A percentile compares a stretch with the other conserved stretches of the same genome.
Conservation (phyloP, 768 basidiomycete genomes). For the Amanita polypyramis region DNA sequence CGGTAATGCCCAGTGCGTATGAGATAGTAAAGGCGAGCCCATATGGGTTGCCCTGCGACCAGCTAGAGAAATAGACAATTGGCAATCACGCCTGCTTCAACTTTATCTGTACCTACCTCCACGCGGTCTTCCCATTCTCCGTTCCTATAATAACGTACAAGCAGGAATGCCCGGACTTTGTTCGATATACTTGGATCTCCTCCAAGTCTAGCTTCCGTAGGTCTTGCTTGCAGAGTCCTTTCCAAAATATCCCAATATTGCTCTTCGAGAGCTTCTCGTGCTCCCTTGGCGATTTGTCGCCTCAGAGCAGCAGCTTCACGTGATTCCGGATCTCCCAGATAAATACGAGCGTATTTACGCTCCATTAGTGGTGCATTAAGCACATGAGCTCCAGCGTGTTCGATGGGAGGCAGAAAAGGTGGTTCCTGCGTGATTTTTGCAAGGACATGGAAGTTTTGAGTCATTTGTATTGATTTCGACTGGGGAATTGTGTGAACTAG, state of each 20-base stretch:
- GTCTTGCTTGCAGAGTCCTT: slow-evolving; percentile 69
- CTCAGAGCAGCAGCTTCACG: slow-evolving; percentile 59
- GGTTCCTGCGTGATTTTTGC: slow-evolving; percentile 71
- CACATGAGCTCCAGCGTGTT: slow-evolving; percentile 75
- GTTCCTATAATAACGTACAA: slow-evolving; percentile 67
- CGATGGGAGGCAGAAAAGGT: slow-evolving; percentile 61
- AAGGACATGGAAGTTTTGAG: slow-evolving; percentile 64
- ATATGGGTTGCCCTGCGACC: slow-evolving; percentile 79
- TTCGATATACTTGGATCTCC: slow-evolving; percentile 87
- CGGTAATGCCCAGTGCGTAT: slow-evolving; percentile 74
- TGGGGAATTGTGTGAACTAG: slow-evolving; percentile 13
- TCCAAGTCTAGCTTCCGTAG: slow-evolving; percentile 78
- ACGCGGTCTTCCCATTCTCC: slow-evolving; percentile 85
- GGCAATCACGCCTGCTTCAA: not conserved
- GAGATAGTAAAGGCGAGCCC: slow-evolving; percentile 92
- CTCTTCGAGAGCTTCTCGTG: slow-evolving; percentile 74
- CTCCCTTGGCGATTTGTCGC: slow-evolving; percentile 67
- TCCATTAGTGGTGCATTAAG: slow-evolving; percentile 73
- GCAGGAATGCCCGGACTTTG: slow-evolving; percentile 80
- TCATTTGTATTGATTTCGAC: slow-evolving; percentile 47
- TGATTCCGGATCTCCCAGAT: slow-evolving; percentile 57
- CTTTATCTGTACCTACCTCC: slow-evolving; percentile 45
- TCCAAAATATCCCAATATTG: slow-evolving; percentile 84
- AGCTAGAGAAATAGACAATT: slow-evolving; percentile 33
- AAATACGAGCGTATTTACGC: slow-evolving; percentile 73